Conservation (phyloP, 805 yeast genomes). For the Schwanniomyces vanrijiae region DNA sequence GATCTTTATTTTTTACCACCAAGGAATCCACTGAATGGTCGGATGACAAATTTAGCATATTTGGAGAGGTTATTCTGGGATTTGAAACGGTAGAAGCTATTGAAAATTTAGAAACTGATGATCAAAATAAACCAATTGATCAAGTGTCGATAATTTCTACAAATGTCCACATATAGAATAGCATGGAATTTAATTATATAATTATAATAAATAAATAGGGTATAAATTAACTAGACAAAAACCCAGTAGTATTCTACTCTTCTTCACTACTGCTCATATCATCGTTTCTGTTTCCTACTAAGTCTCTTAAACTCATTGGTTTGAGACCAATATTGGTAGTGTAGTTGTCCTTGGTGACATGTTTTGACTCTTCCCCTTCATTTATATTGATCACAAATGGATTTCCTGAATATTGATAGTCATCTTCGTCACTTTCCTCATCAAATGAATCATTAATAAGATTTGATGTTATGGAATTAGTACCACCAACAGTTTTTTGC, state of each 20-base stretch:
- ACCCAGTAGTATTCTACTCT: neutral
- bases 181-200: neutral
- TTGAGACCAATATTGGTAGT: slow-evolving; percentile 11
- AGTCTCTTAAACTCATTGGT: slow-evolving; percentile 42
- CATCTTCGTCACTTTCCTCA: slow-evolving; percentile 27
- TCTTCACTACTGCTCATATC: slow-evolving; percentile 18
- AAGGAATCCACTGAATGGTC: slow-evolving; percentile 20
- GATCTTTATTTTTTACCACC: slow-evolving; percentile 46
- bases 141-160: slow-evolving; percentile 22
- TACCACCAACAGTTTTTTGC: neutral
- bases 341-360: neutral
- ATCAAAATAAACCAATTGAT: slow-evolving; percentile 18
- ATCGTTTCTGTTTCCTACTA: slow-evolving; percentile 29
- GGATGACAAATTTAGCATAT: slow-evolving; percentile 23
- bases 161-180: slow-evolving; percentile 6
- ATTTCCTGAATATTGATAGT: slow-evolving; percentile 18
- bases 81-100: slow-evolving; percentile 18
- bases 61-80: slow-evolving; percentile 25
- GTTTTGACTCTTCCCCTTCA: slow-evolving; percentile 12
- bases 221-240: too few species aligned
- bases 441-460: slow-evolving; percentile 13
- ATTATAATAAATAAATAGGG: neutral
- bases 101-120: slow-evolving; percentile 18
- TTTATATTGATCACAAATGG: slow-evolving; percentile 26
- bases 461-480: neutral